A percentile compares a stretch with the other conserved stretches of the same genome.
Evolutionary conservation across 2,329 filamentous ascomycete genomes (phyloP).

Genomic region (Alternaria arborescens): DNA sequence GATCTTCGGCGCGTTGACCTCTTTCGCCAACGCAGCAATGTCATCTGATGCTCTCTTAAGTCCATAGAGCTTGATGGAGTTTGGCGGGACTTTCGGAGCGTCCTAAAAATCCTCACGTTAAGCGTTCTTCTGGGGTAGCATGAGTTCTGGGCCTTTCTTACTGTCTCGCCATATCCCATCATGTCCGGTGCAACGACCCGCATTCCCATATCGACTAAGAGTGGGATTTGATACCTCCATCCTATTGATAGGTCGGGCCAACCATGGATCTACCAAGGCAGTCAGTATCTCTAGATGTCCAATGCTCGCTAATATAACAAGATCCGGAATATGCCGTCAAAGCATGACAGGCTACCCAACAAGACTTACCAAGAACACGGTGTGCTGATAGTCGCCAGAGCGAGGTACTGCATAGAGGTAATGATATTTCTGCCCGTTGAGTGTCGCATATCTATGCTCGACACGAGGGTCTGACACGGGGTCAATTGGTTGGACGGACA

Average conservation of each 20-base stretch:
- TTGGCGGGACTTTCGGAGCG: conserved; percentile 64
- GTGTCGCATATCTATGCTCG: conserved; percentile 66
- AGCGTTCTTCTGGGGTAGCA: background rate
- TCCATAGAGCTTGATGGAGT: conserved; percentile 69
- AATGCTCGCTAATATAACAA: background rate
- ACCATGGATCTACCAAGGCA: conserved; percentile 69
- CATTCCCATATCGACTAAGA: conserved; percentile 74
- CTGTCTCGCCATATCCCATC: conserved; percentile 84
- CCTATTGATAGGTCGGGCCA: conserved; percentile 84
- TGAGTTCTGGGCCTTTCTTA: conserved; percentile 35
- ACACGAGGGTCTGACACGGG: conserved; percentile 72
- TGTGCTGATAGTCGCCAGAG: conserved; percentile 57
- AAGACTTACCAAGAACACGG: conserved; percentile 61
- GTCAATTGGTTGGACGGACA: conserved; percentile 69
- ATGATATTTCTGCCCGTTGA: conserved; percentile 76
- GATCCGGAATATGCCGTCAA: conserved; percentile 3
- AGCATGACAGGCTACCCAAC: background rate
- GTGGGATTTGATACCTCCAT: conserved; percentile 89
- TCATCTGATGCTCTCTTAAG: conserved; percentile 76
- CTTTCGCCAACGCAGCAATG: conserved; percentile 73
- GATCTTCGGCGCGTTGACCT: conserved; percentile 66
- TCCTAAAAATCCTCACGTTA: conserved; percentile 40
- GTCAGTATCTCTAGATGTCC: background rate
- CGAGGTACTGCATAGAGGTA: conserved; percentile 63
- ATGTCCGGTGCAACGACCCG: conserved; percentile 86